Evolutionary conservation across 1,284 basidiomycete species (phyloP), one percentile per base, ranked within the genome.

Genomic region (Ceratobasidium sp.): DNA sequence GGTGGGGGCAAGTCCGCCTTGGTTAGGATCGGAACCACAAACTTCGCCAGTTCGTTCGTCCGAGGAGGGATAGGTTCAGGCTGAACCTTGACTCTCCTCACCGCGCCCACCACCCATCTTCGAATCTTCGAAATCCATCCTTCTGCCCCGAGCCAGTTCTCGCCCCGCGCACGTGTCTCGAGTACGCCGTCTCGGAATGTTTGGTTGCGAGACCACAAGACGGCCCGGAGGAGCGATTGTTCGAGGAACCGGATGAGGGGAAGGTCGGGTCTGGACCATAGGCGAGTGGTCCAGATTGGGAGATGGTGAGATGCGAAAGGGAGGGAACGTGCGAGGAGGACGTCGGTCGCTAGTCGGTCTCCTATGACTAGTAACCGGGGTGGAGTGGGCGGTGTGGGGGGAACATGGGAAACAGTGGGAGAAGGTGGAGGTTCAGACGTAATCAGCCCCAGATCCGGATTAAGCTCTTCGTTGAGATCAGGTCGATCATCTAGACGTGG

Each of bases 261-360:
- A 20, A 84, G 82, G 77, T 86, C 86, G 4, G 56, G 26, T 23
- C 44, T 44, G 6, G 42, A 53, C 77, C 78, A 80, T 7, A 79
- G 64, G 44, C 58, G 78, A 33, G 76, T 78, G 44, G 79, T 70
- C n/a, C 81, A 79, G 18, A 77, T 63, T 55, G 81, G 78, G 15
- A 86, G 81, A 23, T 56, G 53, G 18, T 20, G 13, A 20, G 82
- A 12, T 49, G 46, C 80, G 40, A 80, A 73, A 3, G 84, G 83
- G 63, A 89, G 85, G 1, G 95, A 91, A 81, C 94, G 93, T 5
- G 96, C 94, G 83, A 98, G 88, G 61, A 98, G 90, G 23, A 97
- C 87, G 84, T 99, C 97, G 0, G 97, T 99, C 83, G 97, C 94
- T 55, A 97, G 86, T 12, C 97, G 89, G 86, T 99, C 97, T 0